phyloP scores from a whole-genome alignment of 169 alveolate genomes.

The Perkinsus marinus region DNA sequence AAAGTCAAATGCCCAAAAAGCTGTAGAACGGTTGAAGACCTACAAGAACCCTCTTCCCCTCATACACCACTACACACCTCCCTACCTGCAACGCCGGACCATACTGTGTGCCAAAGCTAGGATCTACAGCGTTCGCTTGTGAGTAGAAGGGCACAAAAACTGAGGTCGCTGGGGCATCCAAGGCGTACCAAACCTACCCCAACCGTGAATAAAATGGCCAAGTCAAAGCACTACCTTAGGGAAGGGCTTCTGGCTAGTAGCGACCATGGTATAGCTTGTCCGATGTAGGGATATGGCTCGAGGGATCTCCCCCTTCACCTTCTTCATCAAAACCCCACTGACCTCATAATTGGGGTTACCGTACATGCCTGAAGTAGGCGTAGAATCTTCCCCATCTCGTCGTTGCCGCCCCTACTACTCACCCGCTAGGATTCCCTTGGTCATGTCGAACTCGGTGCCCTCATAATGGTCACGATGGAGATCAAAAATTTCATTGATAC shows the following conservation, averaged over 20 bases:
- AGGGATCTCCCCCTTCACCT: background rate
- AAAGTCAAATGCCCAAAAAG: background rate
- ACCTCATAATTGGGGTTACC: background rate
- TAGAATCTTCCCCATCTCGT: background rate
- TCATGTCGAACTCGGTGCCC: background rate
- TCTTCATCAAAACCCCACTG: background rate
- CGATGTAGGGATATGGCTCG: background rate
- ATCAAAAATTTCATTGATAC: background rate
- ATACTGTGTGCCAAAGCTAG: background rate
- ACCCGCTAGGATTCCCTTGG: constrained; percentile 5
- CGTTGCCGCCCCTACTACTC: background rate
- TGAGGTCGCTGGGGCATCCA: background rate
- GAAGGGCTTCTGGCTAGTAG: background rate
- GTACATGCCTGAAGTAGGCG: background rate
- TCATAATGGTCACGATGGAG: constrained; percentile 4
- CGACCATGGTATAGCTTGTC: background rate
- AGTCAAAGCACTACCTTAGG: background rate
- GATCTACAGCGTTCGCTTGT: background rate
- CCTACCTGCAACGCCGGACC: background rate
- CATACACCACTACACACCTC: background rate
- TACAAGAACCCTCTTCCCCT: too few relatives aligned
- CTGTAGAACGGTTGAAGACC: background rate
- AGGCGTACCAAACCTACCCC: background rate
- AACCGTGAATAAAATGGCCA: background rate
- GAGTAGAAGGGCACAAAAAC: background rate